Evolutionary conservation across 2,329 filamentous ascomycete genomes (phyloP), one percentile per base, ranked within the genome.

Genomic region (Fusarium sp.): DNA sequence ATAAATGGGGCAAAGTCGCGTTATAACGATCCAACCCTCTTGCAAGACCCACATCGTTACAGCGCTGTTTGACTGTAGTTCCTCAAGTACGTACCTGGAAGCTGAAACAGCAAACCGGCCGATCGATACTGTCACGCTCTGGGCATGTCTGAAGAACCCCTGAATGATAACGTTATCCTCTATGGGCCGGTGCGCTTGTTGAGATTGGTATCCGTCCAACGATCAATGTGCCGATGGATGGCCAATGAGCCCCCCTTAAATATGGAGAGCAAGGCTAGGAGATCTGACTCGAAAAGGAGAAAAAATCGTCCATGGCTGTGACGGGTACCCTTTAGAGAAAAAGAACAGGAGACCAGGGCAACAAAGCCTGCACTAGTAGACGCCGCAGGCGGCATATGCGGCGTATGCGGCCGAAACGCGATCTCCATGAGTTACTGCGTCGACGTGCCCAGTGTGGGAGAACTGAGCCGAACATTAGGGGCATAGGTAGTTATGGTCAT

Each of bases 221-320:
- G 31, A 58, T 45, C 31, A 45, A 23, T 6, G 23, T 46, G 20
- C 25, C 35, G 39, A 55, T 42, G 14, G 11, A 54, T 18, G 15
- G 21, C 14, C 35, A 21, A 31, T n/a, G 27, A 29, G 23, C 11
- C 25, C 14, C n/a, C 29, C 10, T 14, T 17, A 17, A 40, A 35
- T 40, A 40, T 41, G 52, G 45, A 51, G 33, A 54, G 35, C 25
- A 21, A 20, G 18, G n/a, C 21, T 15, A 42, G 47, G 23, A 40
- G 23, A 61, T 40, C 41, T 50, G 50, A 35, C 60, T 58, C 35
- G 29, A 63, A 63, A 36, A 63, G 63, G 60, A 58, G 33, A 63
- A 41, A 58, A 63, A 45, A 20, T 10, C 23, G 50, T n/a, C 43
- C 50, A 58, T 15, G 21, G 9, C 31, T 33, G 31, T 13, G 20